phyloP scores from a whole-genome alignment of 176 grass and related monocot genomes.

The Aegilops bicornis region DNA sequence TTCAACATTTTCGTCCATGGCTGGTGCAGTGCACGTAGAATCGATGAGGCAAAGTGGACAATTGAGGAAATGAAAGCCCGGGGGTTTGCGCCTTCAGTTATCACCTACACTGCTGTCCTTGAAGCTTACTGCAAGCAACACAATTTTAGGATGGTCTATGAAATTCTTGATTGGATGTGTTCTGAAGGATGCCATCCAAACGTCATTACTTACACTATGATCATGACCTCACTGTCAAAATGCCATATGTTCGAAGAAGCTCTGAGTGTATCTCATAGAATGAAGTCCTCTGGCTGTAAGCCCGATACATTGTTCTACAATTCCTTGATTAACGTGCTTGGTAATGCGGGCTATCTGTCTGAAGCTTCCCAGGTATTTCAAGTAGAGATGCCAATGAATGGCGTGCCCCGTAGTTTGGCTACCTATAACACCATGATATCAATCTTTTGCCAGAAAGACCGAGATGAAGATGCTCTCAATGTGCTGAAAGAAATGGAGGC shows the following conservation, averaged over 20 bases:
- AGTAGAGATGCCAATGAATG: constrained; percentile 69
- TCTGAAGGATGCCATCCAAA: constrained; percentile 68
- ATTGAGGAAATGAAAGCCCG: constrained; percentile 63
- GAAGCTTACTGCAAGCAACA: constrained; percentile 74
- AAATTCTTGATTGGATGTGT: constrained; percentile 80
- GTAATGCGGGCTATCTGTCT: constrained; percentile 44
- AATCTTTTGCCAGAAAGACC: constrained; percentile 58
- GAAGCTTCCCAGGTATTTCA: constrained; percentile 71
- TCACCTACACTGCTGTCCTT: constrained; percentile 72
- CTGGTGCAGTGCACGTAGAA: constrained; percentile 64
- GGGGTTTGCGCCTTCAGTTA: constrained; percentile 63
- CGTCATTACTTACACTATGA: constrained; percentile 72
- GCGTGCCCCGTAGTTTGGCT: constrained; percentile 38
- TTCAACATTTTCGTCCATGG: constrained; percentile 92
- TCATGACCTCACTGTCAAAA: constrained; percentile 78
- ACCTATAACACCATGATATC: constrained; percentile 90
- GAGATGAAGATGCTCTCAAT: constrained; percentile 55
- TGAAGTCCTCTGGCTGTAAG: constrained; percentile 70
- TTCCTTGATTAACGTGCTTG: constrained; percentile 73
- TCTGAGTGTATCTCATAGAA: constrained; percentile 56
- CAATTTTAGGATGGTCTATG: constrained; percentile 62
- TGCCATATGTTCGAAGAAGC: constrained; percentile 59
- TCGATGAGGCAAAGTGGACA: constrained; percentile 82
- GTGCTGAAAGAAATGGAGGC: constrained; percentile 70
- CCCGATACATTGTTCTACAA: constrained; percentile 86